Evolutionary conservation across 352 stramenopile genomes (phyloP), one percentile per base, ranked within the genome.

Genomic region (Phytophthora syringae): DNA sequence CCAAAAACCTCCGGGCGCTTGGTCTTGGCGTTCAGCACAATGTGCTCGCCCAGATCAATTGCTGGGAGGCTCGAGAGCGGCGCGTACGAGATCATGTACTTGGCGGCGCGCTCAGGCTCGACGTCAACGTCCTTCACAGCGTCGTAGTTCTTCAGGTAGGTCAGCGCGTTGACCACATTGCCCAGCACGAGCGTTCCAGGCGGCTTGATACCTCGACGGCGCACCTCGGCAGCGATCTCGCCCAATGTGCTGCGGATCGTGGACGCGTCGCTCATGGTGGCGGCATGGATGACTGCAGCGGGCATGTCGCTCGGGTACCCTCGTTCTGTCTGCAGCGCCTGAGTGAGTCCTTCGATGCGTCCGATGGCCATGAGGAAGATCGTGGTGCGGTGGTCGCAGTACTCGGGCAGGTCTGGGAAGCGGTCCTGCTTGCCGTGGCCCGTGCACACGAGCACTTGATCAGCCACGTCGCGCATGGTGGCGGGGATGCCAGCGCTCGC

Each of bases 281-380:
- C 97, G 0, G 82, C 86, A 70, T 98, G 93, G 50, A 98, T 89
- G 62, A 99, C 97, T 5, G 87, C 95, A 0, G 98, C 95, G 2
- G 96, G 93, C 39, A 95, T 93, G 36, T 97, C 79, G 44, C 52
- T 70, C 3, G 97, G 97, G 80, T 98, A 99, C 21, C 88, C 85
- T 15, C 85, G 79, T 43, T 95, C 76, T 24, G 70, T 51, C 32
- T 95, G 75, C 16, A 99, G 70, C 37, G 84, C 86, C 18, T 84
- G 55, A 60, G 83, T 96, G 9, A 99, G 82, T 42, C 94, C 79
- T 36, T 94, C 69, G 28, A 99, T 77, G 45, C 97, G 82, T 43
- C 96, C 95, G 58, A 99, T 97, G 16, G 95, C 95, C 97, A 99
- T 99, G 61, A 99, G 82, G 80, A 99, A 99, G 21, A 99, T 94